Percentiles rank a stretch among this genome's conserved stretches.
Evolutionary conservation across 495 filamentous ascomycete species (phyloP).

Genomic region (Xylaria sp.): DNA sequence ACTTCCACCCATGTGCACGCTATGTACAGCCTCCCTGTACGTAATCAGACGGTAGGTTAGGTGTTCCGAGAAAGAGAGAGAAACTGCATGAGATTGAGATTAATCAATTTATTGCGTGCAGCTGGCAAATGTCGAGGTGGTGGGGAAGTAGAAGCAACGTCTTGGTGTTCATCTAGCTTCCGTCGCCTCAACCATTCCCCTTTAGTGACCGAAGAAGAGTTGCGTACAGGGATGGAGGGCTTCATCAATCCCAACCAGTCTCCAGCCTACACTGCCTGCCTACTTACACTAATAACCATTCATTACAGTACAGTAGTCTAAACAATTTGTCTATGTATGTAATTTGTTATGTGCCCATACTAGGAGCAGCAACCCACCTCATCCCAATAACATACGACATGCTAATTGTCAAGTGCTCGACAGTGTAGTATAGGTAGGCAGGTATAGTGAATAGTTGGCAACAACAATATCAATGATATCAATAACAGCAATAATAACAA

Average conservation of each 20-base stretch:
- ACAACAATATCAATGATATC: too few species aligned
- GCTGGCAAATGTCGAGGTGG: conserved; percentile 20
- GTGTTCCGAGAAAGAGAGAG: not conserved
- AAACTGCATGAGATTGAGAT: conserved; percentile 9
- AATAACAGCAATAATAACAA: too few species aligned
- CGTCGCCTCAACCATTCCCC: conserved; percentile 15
- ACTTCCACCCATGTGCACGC: not conserved
- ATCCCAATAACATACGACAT: conserved; percentile 8
- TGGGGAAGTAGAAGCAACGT: conserved; percentile 10
- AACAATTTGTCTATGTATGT: not conserved
- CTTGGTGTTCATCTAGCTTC: conserved; percentile 12
- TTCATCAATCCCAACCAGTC: conserved; percentile 13
- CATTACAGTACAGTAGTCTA: not conserved
- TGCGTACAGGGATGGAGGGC: conserved; percentile 9
- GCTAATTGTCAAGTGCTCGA: not conserved
- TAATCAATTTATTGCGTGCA: conserved; percentile 27
- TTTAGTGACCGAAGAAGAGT: conserved; percentile 21
- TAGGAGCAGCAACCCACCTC: conserved; percentile 5
- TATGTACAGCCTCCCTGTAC: not conserved
- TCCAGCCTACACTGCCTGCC: not conserved
- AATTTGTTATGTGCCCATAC: conserved; percentile 10
- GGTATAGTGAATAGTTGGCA: too few species aligned
- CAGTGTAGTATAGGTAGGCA: not conserved
- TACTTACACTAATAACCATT: not conserved
- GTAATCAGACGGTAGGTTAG: conserved; percentile 2